Evolutionary conservation across 2,329 filamentous ascomycete genomes (phyloP).

Genomic region (Arthroderma uncinatum): DNA sequence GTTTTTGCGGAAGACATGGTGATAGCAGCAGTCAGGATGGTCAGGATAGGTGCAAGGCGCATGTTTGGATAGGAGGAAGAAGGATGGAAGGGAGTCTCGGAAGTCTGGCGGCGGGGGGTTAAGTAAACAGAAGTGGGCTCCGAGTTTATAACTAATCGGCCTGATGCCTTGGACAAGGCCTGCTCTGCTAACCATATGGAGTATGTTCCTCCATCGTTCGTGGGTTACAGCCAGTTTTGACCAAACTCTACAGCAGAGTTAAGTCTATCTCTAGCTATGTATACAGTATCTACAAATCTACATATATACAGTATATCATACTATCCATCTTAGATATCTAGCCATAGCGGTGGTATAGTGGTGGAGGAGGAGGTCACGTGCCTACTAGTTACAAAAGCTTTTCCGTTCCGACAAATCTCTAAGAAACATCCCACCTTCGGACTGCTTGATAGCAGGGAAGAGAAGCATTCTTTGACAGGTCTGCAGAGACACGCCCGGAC

Average conservation of each 20-base stretch:
- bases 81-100: neutral
- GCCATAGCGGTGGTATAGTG: no score
- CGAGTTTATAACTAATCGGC: neutral
- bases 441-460: neutral
- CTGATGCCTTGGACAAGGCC: neutral
- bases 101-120: neutral
- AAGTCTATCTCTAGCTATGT: no score
- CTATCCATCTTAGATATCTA: no score
- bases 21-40: conserved; percentile 21
- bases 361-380: no score
- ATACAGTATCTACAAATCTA: no score
- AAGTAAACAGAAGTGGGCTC: neutral
- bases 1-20: conserved; percentile 22
- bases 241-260: no score
- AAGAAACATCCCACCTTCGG: no score
- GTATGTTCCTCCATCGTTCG: neutral
- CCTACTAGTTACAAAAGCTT: no score
- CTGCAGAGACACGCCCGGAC: no score
- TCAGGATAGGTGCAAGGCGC: conserved; percentile 24
- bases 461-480: neutral
- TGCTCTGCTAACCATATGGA: neutral
- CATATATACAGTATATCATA: no score
- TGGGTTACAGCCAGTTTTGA: no score
- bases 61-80: conserved; percentile 1
- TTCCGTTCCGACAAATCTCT: no score